A percentile compares a stretch with the other conserved stretches of the same genome.
These are phyloP conservation scores for Monosporascus sp. DNA, from an alignment of 2,329 filamentous ascomycete species.

Conservation along the genomic window DNA sequence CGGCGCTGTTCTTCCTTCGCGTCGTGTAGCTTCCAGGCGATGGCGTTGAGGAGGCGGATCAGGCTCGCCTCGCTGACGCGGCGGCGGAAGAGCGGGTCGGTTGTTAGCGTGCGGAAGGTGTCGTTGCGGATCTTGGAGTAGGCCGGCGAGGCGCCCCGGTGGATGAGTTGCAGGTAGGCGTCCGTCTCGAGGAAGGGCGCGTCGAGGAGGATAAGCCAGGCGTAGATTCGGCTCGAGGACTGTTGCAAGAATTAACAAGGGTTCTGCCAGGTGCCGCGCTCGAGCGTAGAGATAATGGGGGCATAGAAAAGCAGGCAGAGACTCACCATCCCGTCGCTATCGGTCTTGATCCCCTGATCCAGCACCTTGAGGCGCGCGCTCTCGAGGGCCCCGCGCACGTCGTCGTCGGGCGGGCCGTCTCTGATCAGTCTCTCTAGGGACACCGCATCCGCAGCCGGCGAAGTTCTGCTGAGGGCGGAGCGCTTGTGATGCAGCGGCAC, in stretches of 20 bases:
- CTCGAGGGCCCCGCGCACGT: constrained; percentile 61
- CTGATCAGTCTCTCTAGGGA: constrained; percentile 71
- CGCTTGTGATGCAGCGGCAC: constrained; percentile 33
- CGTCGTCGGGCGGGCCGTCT: constrained; percentile 70
- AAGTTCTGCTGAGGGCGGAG: constrained; percentile 40
- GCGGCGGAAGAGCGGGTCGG: constrained; percentile 92
- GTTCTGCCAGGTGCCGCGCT: too few relatives aligned
- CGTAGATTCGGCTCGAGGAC: constrained; percentile 90
- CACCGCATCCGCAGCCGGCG: constrained; percentile 47
- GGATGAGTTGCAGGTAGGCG: constrained; percentile 82
- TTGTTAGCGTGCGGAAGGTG: constrained; percentile 93
- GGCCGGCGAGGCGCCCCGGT: constrained; percentile 87
- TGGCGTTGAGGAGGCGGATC: constrained; percentile 88
- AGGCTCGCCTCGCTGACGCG: constrained; percentile 93
- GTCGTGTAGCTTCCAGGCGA: constrained; percentile 91
- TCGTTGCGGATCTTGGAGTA: constrained; percentile 98
- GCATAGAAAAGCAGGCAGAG: constrained; percentile 1
- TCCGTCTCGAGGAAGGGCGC: constrained; percentile 80
- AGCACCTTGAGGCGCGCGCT: constrained; percentile 69
- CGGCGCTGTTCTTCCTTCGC: constrained; percentile 48
- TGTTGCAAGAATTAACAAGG: constrained; percentile 29
- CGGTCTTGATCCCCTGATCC: constrained; percentile 70
- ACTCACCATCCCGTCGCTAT: constrained; percentile 74
- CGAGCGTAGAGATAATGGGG: background rate
- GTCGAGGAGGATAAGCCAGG: constrained; percentile 92